Conservation (phyloP, 2,329 filamentous ascomycete genomes). For the Fusarium nematophilum region DNA sequence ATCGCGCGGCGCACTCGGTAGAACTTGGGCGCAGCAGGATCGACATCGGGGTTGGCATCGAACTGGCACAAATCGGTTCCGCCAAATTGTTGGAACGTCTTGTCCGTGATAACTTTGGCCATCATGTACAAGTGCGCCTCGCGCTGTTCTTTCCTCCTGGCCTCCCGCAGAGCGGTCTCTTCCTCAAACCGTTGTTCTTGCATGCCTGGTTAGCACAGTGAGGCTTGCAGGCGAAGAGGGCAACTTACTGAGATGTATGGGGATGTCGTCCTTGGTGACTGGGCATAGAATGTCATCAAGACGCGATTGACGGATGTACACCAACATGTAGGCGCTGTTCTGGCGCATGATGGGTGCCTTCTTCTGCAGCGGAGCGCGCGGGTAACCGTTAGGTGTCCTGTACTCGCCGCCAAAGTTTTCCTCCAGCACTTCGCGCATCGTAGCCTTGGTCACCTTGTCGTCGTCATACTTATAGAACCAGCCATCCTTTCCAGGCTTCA, state of each 20-base stretch:
- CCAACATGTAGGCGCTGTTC: conserved; percentile 97
- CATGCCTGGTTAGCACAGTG: conserved; percentile 27
- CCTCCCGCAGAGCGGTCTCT: conserved; percentile 81
- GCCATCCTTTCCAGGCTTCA: conserved; percentile 93
- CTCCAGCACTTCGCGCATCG: conserved; percentile 89
- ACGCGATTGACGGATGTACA: conserved; percentile 90
- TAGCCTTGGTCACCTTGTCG: conserved; percentile 95
- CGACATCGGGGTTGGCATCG: conserved; percentile 71
- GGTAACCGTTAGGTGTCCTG: conserved; percentile 59
- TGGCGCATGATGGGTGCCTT: conserved; percentile 71
- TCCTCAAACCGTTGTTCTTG: conserved; percentile 80
- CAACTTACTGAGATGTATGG: conserved; percentile 78
- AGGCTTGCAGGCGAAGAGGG: not conserved
- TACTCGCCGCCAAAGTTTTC: conserved; percentile 98
- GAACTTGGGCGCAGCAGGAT: conserved; percentile 75
- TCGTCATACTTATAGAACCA: conserved; percentile 98
- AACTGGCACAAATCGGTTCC: conserved; percentile 84
- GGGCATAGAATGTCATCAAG: conserved; percentile 85
- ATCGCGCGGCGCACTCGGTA: conserved; percentile 82
- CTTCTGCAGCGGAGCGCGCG: conserved; percentile 63
- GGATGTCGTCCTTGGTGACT: conserved; percentile 82
- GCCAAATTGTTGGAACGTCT: conserved; percentile 83
- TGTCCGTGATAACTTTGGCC: conserved; percentile 82
- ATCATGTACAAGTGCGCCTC: conserved; percentile 94
- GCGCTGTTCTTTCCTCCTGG: conserved; percentile 86